A percentile compares a stretch with the other conserved stretches of the same genome.
phyloP scores from a whole-genome alignment of 192 early-diverging fungal genomes.

The Rhizophlyctis rosea region DNA sequence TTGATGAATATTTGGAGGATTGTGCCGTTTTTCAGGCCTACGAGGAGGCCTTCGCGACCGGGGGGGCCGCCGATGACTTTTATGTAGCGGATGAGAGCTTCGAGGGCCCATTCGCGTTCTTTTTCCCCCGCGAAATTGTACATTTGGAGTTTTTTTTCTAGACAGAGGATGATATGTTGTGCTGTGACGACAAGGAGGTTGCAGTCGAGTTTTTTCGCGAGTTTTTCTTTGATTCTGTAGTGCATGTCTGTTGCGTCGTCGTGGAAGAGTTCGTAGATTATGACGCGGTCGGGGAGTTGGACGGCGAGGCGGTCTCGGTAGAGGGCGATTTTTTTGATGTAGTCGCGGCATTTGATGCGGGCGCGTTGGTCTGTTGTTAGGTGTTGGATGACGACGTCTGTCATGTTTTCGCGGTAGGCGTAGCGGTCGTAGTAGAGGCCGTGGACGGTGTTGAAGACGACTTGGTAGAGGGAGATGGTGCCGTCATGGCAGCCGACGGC shows the following conservation, averaged over 20 bases:
- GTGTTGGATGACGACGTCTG: slow-evolving; percentile 63
- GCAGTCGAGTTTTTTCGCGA: slow-evolving; percentile 54
- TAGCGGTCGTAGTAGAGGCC: slow-evolving; percentile 58
- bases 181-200: slow-evolving; percentile 56
- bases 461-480: slow-evolving; percentile 46
- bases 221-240: slow-evolving; percentile 60
- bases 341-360: slow-evolving; percentile 58
- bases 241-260: slow-evolving; percentile 58
- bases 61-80: slow-evolving; percentile 55
- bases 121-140: slow-evolving; percentile 52
- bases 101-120: slow-evolving; percentile 55
- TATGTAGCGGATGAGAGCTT: slow-evolving; percentile 51
- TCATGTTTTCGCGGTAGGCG: slow-evolving; percentile 57
- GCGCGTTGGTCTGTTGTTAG: slow-evolving; percentile 47
- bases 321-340: slow-evolving; percentile 58
- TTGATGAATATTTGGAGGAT: slow-evolving; percentile 55
- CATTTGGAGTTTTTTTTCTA: slow-evolving; percentile 49
- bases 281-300: slow-evolving; percentile 52
- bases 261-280: slow-evolving; percentile 57
- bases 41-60: slow-evolving; percentile 50
- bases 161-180: slow-evolving; percentile 53
- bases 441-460: slow-evolving; percentile 56
- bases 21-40: slow-evolving; percentile 54
- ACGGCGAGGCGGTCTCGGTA: slow-evolving; percentile 57
- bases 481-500: slow-evolving; percentile 59